A percentile compares a stretch with the other conserved stretches of the same genome.
Evolutionary conservation across 257 asterid species (phyloP).

Genomic region (Gentiana macrophylla): DNA sequence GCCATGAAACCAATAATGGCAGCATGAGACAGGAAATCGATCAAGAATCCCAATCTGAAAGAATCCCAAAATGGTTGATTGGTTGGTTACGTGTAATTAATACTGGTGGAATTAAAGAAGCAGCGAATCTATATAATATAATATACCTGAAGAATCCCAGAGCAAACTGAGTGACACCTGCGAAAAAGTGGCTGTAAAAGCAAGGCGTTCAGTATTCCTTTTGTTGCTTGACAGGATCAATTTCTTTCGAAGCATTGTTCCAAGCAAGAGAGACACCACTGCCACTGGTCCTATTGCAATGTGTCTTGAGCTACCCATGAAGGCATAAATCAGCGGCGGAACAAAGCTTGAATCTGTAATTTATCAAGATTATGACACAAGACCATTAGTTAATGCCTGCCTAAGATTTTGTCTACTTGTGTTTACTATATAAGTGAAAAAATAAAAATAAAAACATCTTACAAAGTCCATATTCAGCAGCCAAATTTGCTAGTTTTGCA

Average conservation of each 20-base stretch:
- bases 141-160: slow-evolving; percentile 67
- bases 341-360: slow-evolving; percentile 64
- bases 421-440: background rate
- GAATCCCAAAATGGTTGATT: background rate
- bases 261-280: slow-evolving; percentile 73
- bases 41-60: slow-evolving; percentile 66
- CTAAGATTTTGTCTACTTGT: background rate
- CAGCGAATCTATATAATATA: background rate
- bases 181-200: slow-evolving; percentile 71
- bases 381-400: background rate
- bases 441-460: slow-evolving; percentile 11
- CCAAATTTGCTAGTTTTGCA: slow-evolving; percentile 58
- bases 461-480: slow-evolving; percentile 66
- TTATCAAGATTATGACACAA: background rate
- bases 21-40: slow-evolving; percentile 70
- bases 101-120: too few relatives aligned
- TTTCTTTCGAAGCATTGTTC: slow-evolving; percentile 44
- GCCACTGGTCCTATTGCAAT: slow-evolving; percentile 90
- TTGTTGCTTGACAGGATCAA: slow-evolving; percentile 43
- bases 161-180: slow-evolving; percentile 48
- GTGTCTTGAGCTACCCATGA: slow-evolving; percentile 80
- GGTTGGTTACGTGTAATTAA: too few relatives aligned
- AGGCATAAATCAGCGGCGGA: slow-evolving; percentile 68
- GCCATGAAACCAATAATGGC: slow-evolving; percentile 71
- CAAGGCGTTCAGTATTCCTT: slow-evolving; percentile 49